phyloP scores from a whole-genome alignment of 331 rosid species.

The Rosa hybrid region DNA sequence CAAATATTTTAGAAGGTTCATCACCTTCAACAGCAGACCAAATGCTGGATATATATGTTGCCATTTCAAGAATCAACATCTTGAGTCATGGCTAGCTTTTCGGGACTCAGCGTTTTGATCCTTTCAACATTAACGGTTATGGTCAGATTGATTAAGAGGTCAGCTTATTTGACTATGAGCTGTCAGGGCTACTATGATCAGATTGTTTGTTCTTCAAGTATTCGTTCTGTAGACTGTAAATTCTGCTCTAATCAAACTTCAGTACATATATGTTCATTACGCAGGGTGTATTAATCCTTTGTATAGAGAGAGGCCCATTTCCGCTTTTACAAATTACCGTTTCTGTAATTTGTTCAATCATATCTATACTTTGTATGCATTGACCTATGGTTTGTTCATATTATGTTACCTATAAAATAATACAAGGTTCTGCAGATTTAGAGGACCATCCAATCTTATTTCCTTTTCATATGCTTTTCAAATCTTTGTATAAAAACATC shows the following conservation, averaged over 20 bases:
- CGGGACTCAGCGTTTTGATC: conserved; percentile 25
- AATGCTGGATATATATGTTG: conserved; percentile 26
- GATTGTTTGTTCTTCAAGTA: background rate
- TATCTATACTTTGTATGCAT: background rate
- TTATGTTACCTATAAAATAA: background rate
- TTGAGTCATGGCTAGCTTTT: conserved; percentile 48
- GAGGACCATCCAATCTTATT: background rate
- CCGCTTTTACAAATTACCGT: background rate
- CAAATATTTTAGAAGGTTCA: conserved; percentile 24
- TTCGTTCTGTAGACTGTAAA: background rate
- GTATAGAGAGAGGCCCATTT: conserved; percentile 6
- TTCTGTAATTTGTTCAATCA: background rate
- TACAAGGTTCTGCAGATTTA: background rate
- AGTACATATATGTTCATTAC: background rate
- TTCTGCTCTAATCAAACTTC: background rate
- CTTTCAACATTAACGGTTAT: conserved; percentile 11
- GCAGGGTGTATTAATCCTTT: background rate
- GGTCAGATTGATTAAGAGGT: conserved; percentile 44
- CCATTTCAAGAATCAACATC: conserved; percentile 31
- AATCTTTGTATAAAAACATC: background rate
- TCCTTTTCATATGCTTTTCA: no score
- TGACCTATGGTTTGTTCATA: background rate
- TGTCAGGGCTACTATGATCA: conserved; percentile 39
- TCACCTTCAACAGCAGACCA: conserved; percentile 16
- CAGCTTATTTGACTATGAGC: conserved; percentile 62